A percentile compares a stretch with the other conserved stretches of the same genome.
These are phyloP conservation scores for Lichtheimia ornata DNA, from an alignment of 371 early-diverging fungal genomes.

Conservation along the genomic window DNA sequence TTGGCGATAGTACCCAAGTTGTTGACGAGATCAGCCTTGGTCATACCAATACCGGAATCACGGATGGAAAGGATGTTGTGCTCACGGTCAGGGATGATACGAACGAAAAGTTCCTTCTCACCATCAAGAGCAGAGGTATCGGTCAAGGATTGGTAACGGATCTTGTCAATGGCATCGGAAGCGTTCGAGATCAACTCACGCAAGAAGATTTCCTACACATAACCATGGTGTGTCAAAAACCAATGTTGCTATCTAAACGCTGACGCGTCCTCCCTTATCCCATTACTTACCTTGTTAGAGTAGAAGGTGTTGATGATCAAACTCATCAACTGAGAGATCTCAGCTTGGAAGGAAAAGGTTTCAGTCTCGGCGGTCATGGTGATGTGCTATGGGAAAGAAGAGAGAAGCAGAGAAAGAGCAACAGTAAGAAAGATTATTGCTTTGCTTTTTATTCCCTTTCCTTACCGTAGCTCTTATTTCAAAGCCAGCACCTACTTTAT, in stretches of 20 bases:
- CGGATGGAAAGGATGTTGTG: constrained; percentile 66
- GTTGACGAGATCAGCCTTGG: constrained; percentile 76
- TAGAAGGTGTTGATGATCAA: constrained; percentile 76
- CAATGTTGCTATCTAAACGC: background rate
- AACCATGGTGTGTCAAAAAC: background rate
- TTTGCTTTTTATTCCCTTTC: constrained; percentile 9
- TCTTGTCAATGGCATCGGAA: constrained; percentile 90
- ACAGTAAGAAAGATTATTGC: constrained; percentile 8
- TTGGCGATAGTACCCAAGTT: constrained; percentile 90
- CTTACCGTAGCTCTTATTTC: background rate
- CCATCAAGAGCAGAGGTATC: constrained; percentile 55
- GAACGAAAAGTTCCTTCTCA: constrained; percentile 63
- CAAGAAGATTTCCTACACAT: constrained; percentile 72
- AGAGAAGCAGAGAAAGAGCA: background rate
- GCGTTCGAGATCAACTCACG: constrained; percentile 89
- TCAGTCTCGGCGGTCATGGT: constrained; percentile 50
- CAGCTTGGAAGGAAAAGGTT: constrained; percentile 91
- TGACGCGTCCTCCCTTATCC: constrained; percentile 6
- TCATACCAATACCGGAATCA: constrained; percentile 93
- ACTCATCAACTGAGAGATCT: constrained; percentile 92
- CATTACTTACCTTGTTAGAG: constrained; percentile 47
- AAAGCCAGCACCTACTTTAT: constrained; percentile 4
- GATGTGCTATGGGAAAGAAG: constrained; percentile 7
- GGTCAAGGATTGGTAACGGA: constrained; percentile 65
- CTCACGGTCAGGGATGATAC: constrained; percentile 63